phyloP scores from a whole-genome alignment of 345 rosid genomes.

The Arabidopsis arenosa region DNA sequence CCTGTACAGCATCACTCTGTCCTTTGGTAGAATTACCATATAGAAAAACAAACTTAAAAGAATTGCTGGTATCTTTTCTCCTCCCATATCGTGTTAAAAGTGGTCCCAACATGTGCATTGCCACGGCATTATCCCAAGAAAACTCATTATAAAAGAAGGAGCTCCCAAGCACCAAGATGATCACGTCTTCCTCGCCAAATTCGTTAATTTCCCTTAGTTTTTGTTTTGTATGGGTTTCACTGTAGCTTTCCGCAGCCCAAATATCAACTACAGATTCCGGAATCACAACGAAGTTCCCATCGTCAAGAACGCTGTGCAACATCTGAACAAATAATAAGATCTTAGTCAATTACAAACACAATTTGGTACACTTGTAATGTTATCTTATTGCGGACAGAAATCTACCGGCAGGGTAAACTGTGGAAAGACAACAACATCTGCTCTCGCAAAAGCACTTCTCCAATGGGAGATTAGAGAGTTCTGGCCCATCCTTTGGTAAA shows the following conservation, averaged over 20 bases:
- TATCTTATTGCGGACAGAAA: constrained; percentile 30
- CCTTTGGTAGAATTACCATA: constrained; percentile 84
- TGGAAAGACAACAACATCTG: constrained; percentile 76
- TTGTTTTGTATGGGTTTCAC: constrained; percentile 61
- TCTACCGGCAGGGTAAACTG: constrained; percentile 84
- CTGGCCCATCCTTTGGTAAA: constrained; percentile 67
- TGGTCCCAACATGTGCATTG: constrained; percentile 81
- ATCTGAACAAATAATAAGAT: constrained; percentile 63
- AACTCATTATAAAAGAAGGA: constrained; percentile 76
- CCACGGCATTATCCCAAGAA: constrained; percentile 87
- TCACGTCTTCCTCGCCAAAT: constrained; percentile 64
- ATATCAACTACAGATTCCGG: constrained; percentile 92
- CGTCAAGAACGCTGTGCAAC: constrained; percentile 87
- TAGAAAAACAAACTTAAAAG: constrained; percentile 81
- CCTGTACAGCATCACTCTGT: constrained; percentile 75
- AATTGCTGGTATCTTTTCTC: constrained; percentile 59
- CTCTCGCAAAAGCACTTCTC: constrained; percentile 81
- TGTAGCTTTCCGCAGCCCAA: constrained; percentile 86
- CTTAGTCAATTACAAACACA: constrained; percentile 45
- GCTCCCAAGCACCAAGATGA: constrained; percentile 86
- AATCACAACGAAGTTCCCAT: constrained; percentile 95
- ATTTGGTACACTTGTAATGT: constrained; percentile 22
- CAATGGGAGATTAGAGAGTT: constrained; percentile 70
- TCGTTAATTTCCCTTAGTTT: constrained; percentile 67
- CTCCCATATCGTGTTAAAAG: constrained; percentile 75